Conservation (phyloP, 208 protist species). For the Acanthamoeba culbertsoni region DNA sequence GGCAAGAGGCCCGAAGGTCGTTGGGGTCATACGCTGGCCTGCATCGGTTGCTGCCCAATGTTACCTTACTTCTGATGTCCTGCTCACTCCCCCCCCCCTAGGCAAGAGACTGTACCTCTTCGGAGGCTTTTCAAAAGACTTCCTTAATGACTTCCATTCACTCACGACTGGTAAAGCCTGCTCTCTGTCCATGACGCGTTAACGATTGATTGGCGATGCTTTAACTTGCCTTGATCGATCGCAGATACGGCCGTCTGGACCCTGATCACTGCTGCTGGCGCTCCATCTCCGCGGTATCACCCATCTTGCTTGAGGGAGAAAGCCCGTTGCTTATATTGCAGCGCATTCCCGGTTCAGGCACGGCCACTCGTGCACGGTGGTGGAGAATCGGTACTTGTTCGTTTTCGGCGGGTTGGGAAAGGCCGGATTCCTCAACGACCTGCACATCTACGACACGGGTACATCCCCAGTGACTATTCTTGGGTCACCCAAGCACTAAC, state of each 20-base stretch:
- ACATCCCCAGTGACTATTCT: not conserved
- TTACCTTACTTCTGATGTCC: not conserved
- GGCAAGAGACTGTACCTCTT: slow-evolving; percentile 14
- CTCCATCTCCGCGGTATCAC: not conserved
- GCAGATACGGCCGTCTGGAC: slow-evolving; percentile 1
- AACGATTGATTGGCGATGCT: not conserved
- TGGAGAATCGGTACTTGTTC: slow-evolving; percentile 36
- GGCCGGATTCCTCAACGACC: not conserved
- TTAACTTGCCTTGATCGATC: too few species aligned
- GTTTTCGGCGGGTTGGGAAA: slow-evolving; percentile 18
- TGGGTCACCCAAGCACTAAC: not conserved
- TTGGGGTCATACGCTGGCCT: slow-evolving; percentile 23
- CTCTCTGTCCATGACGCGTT: not conserved
- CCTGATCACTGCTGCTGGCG: not conserved
- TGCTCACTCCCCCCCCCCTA: not conserved
- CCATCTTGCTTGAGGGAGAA: not conserved
- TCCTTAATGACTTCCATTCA: not conserved
- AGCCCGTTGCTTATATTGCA: not conserved
- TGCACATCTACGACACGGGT: slow-evolving; percentile 17
- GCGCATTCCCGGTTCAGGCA: too few species aligned
- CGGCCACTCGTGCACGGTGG: slow-evolving; percentile 46
- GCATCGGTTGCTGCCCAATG: not conserved
- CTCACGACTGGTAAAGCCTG: not conserved
- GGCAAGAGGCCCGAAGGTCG: not conserved
- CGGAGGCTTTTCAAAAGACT: slow-evolving; percentile 3